Conservation (phyloP, 768 basidiomycete genomes). For the Suillus cothurnatus region DNA sequence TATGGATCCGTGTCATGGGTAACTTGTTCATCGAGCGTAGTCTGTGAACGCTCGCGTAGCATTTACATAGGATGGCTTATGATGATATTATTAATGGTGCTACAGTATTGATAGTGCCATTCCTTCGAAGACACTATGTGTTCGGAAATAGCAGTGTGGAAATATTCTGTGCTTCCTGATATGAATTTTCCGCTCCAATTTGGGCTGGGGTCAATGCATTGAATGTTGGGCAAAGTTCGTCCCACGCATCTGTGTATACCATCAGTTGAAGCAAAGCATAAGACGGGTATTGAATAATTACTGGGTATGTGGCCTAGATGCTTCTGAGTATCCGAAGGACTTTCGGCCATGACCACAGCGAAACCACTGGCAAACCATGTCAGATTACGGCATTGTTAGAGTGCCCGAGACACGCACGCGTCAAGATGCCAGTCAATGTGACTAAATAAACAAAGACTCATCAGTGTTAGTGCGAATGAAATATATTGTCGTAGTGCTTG, state of each 20-base stretch:
- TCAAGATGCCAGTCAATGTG: constrained; percentile 59
- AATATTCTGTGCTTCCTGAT: constrained; percentile 24
- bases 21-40: background rate
- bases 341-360: constrained; percentile 9
- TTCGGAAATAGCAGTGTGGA: too few relatives aligned
- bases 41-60: background rate
- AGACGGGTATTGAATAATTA: background rate
- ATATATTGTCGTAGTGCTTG: background rate
- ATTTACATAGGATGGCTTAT: background rate
- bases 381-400: constrained; percentile 3
- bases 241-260: constrained; percentile 24
- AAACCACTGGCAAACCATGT: background rate
- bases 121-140: background rate
- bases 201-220: constrained; percentile 23
- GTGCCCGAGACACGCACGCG: constrained; percentile 27
- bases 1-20: background rate
- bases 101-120: background rate
- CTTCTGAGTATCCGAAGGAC: background rate
- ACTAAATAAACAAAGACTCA: constrained; percentile 23
- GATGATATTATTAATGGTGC: background rate
- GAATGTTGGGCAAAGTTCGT: constrained; percentile 26
- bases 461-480: background rate
- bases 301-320: background rate
- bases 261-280: background rate
- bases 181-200: constrained; percentile 23